Conservation (phyloP, 495 filamentous ascomycete genomes). For the Talaromyces adpressus region DNA sequence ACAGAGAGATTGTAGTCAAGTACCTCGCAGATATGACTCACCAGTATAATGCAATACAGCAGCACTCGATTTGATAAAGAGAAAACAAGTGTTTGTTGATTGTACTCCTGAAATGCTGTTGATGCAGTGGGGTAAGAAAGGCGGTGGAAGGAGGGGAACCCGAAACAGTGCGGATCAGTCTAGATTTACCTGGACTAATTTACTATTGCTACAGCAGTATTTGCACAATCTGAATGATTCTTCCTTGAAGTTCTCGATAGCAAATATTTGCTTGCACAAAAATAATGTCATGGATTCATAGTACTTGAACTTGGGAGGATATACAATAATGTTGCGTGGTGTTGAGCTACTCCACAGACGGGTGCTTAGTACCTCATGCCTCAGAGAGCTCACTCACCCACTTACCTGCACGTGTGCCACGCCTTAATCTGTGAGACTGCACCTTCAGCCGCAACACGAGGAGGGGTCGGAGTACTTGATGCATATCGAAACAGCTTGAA, state of each 20-base stretch:
- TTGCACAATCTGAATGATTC: not conserved
- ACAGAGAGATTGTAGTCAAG: not conserved
- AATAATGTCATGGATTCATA: not conserved
- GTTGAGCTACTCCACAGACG: not conserved
- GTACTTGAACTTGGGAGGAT: not conserved
- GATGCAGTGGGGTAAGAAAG: slow-evolving; percentile 36
- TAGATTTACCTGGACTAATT: not conserved
- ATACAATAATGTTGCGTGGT: not conserved
- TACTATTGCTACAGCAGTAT: not conserved
- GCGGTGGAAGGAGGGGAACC: slow-evolving; percentile 37
- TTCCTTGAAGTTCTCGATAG: not conserved
- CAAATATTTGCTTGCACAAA: not conserved
- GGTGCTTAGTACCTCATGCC: not conserved
- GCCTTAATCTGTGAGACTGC: too few relatives aligned
- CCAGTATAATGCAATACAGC: not conserved
- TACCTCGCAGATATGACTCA: not conserved
- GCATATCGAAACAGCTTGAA: not conserved
- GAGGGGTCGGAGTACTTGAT: not conserved
- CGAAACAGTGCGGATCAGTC: not conserved
- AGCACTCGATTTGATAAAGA: not conserved
- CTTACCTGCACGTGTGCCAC: too few relatives aligned
- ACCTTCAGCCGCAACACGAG: too few relatives aligned
- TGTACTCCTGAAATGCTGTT: slow-evolving; percentile 11
- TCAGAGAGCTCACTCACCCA: not conserved
- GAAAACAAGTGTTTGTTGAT: slow-evolving; percentile 2